A percentile compares a stretch with the other conserved stretches of the same genome.
Conservation (phyloP, 1,284 basidiomycete species). For the Ganoderma lingzhi region DNA sequence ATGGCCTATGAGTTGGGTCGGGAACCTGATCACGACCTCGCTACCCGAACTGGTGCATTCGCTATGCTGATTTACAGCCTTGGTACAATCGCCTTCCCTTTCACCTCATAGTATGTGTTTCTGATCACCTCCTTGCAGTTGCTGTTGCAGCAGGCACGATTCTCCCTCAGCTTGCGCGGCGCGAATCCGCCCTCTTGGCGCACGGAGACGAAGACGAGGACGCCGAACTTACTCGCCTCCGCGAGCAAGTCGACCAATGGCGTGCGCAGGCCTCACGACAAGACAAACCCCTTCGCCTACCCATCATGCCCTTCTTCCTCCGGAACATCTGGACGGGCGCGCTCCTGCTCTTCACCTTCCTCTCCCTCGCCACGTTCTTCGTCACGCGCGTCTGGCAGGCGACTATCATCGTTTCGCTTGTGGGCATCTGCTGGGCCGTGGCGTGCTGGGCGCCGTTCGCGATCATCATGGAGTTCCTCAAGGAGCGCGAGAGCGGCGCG, state of each 20-base stretch:
- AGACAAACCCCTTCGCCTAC: conserved; percentile 78
- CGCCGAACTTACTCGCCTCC: conserved; percentile 72
- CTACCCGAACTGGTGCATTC: conserved; percentile 87
- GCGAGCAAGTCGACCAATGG: conserved; percentile 81
- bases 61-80: conserved; percentile 93
- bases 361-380: conserved; percentile 88
- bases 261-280: conserved; percentile 79
- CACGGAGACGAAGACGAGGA: conserved; percentile 78
- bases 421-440: conserved; percentile 95
- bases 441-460: conserved; percentile 93
- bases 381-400: conserved; percentile 83
- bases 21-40: conserved; percentile 82
- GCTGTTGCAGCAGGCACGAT: conserved; percentile 86
- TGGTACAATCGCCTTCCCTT: conserved; percentile 52
- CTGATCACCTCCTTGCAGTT: conserved; percentile 54
- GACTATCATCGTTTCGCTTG: conserved; percentile 80
- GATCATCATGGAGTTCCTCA: conserved; percentile 95
- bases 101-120: conserved; percentile 14
- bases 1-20: conserved; percentile 80
- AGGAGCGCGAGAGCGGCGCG: conserved; percentile 67
- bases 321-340: conserved; percentile 93
- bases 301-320: conserved; percentile 87
- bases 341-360: conserved; percentile 77
- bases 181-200: conserved; percentile 79
- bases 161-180: conserved; percentile 83